Evolutionary conservation across 192 early-diverging fungal genomes (phyloP), one percentile per base, ranked within the genome.

Genomic region (Podila epigama): DNA sequence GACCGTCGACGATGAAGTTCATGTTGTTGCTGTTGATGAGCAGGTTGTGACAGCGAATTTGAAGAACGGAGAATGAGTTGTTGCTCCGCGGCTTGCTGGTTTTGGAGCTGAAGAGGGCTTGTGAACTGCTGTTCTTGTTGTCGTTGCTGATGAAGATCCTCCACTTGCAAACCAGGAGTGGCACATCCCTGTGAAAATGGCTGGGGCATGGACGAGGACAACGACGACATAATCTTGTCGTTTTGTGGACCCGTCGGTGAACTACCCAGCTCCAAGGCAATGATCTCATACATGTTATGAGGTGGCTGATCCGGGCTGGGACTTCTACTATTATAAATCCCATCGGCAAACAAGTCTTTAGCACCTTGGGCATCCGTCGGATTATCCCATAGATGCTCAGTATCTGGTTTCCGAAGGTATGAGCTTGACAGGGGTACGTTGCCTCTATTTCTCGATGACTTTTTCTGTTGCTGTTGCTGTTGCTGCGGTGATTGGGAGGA

Each of bases 1-100:
- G n/a, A 22, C 20, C 18, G 58, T 2, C 33, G 58, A 2, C 37
- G 36, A 42, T 22, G 58, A 29, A 16, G 58, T 32, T 31, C n/a
- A n/a, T n/a, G n/a, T 10, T 48, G 20, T 48, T 44, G 42, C n/a
- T 48, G 44, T 9, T 18, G 25, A 48, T 10, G 44, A 48, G n/a
- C 44, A 48, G n/a, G 44, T 18, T 18, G 15, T 48, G 44, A 22
- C n/a, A 48, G 5, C 44, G 22, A 20, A 40, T 20, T 16, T 22
- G 48, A 11, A 59, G 36, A 32, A 6, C 51, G 67, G 7, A 55
- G 63, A 18, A 55, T 22, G 12, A 66, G 13, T 29, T 66, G 58
- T 22, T 69, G 69, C 15, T 64, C 42, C 32, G 63, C 64, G 34
- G 69, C 61, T 28, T 63, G 53, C 9, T 64, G 54, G 48, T 71